Evolutionary conservation across 192 early-diverging fungal genomes (phyloP).

Genomic region (Geranomyces variabilis): DNA sequence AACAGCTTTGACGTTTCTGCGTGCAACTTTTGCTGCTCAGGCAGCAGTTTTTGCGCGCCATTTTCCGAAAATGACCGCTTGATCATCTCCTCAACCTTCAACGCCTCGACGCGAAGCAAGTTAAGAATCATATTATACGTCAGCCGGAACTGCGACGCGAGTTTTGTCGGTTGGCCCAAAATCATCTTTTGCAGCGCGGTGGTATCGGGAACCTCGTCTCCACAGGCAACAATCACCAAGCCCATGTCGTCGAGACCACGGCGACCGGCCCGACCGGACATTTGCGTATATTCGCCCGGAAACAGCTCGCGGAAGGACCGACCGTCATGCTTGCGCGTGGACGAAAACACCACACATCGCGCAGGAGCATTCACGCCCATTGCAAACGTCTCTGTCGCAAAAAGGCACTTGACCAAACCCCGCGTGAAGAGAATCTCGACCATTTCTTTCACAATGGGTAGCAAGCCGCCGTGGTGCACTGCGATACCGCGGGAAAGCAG

Average conservation of each 20-base stretch:
- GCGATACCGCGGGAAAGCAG: slow-evolving; percentile 90
- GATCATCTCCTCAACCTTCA: slow-evolving; percentile 98
- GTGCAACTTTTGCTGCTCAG: slow-evolving; percentile 75
- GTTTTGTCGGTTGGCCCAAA: slow-evolving; percentile 83
- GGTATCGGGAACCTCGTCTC: slow-evolving; percentile 61
- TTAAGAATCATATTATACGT: slow-evolving; percentile 99
- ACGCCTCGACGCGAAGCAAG: slow-evolving; percentile 89
- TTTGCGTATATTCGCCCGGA: slow-evolving; percentile 98
- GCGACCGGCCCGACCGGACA: slow-evolving; percentile 96
- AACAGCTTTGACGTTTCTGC: slow-evolving; percentile 70
- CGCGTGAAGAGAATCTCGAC: slow-evolving; percentile 94
- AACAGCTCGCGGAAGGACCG: slow-evolving; percentile 82
- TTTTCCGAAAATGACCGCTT: slow-evolving; percentile 97
- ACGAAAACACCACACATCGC: slow-evolving; percentile 89
- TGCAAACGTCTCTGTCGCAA: slow-evolving; percentile 99
- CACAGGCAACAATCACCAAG: slow-evolving; percentile 84
- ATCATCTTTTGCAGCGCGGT: slow-evolving; percentile 75
- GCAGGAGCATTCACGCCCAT: slow-evolving; percentile 99
- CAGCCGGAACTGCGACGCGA: slow-evolving; percentile 92
- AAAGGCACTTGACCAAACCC: slow-evolving; percentile 88
- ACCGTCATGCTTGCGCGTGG: slow-evolving; percentile 91
- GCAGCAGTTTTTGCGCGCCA: slow-evolving; percentile 79
- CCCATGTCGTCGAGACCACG: slow-evolving; percentile 92
- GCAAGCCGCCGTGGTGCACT: slow-evolving; percentile 94
- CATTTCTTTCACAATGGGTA: slow-evolving; percentile 98